Evolutionary conservation across 371 early-diverging fungal genomes (phyloP), one percentile per base, ranked within the genome.

Genomic region (Mucor sp.): DNA sequence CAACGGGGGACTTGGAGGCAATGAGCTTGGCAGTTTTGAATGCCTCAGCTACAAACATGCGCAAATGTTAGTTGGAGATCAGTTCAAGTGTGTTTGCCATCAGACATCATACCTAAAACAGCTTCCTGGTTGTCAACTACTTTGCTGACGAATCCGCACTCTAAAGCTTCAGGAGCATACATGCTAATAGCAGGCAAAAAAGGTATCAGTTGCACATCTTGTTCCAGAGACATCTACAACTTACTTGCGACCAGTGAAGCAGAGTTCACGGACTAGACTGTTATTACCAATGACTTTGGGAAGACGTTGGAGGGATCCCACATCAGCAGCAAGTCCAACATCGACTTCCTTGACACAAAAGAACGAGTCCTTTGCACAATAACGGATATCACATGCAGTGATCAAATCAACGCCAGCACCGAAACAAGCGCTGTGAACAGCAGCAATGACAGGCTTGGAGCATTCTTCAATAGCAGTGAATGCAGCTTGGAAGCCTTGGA

Each of bases 281-380:
- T 89, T 81, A 78, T 95, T 97, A 25, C 97, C 97, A 63, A 96
- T 93, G 9, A 97, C 86, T 79, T 96, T 97, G 44, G 96, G 97
- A 23, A 98, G 82, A 23, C 99, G 88, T 78, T 98, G 98, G 47
- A 98, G 85, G 28, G 97, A 94, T 41, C 97, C 94, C 12, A 93
- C 85, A 75, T 93, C 94, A 4, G 96, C 95, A 25, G 94, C 94
- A 73, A 97, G 71, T 23, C 95, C 96, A 69, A 97, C 84, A 71
- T 96, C 95, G 7, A 97, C 94, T 81, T 96, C 95, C 85, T 95
- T 95, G 58, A 97, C 92, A 43, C 87, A 85, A 72, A 96, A 97
- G 60, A 75, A 82, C 0, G 96, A 87, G 60, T 95, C 95, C 65
- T 87, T 80, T 44, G 91, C 76, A 71, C 92, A 91, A 47, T 91